Conservation (phyloP, 1,139 yeast genomes). For the Candida sanyaensis region DNA sequence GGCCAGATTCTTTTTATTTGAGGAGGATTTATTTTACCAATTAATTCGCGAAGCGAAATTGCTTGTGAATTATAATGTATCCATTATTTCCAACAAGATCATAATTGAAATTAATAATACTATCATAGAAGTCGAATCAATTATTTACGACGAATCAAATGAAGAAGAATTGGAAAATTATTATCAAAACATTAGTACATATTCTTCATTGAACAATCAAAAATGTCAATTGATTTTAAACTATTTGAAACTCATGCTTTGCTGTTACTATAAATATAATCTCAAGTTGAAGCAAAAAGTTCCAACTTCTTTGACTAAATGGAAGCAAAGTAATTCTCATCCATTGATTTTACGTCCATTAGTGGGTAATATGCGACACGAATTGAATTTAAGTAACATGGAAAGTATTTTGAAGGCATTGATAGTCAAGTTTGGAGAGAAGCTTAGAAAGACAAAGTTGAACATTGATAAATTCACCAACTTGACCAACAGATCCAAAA, state of each 20-base stretch:
- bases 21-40: conserved; percentile 77
- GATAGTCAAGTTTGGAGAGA: conserved; percentile 19
- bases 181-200: conserved; percentile 32
- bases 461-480: conserved; percentile 25
- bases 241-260: conserved; percentile 60
- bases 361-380: conserved; percentile 69
- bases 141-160: conserved; percentile 48
- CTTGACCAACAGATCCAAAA: conserved; percentile 14
- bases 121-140: conserved; percentile 68
- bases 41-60: conserved; percentile 74
- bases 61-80: conserved; percentile 72
- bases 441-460: conserved; percentile 19
- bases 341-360: conserved; percentile 64
- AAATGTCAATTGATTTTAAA: conserved; percentile 56
- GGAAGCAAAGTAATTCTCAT: conserved; percentile 50
- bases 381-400: conserved; percentile 47
- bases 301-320: conserved; percentile 53
- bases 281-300: conserved; percentile 46
- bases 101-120: conserved; percentile 69
- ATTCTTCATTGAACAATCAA: conserved; percentile 33
- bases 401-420: conserved; percentile 40
- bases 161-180: conserved; percentile 39
- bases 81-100: conserved; percentile 64
- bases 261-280: conserved; percentile 58
- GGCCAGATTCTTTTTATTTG: conserved; percentile 76